Conservation (phyloP, 805 yeast species). For the Ogataea dorogensis region DNA sequence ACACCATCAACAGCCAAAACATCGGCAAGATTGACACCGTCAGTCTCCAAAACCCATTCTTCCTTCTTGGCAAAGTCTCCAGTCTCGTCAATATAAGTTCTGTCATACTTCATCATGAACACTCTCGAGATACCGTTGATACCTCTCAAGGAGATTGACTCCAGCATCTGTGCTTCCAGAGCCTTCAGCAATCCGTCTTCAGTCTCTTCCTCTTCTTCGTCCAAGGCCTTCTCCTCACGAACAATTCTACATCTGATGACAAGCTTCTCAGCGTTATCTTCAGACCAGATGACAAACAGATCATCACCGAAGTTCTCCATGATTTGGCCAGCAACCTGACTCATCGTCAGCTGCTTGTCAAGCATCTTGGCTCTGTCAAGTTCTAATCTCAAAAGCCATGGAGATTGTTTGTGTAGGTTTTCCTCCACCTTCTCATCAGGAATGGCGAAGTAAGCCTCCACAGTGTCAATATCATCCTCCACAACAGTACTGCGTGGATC, state of each 20-base stretch:
- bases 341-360: slow-evolving; percentile 96
- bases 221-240: slow-evolving; percentile 90
- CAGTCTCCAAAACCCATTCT: slow-evolving; percentile 99
- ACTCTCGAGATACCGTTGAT: slow-evolving; percentile 90
- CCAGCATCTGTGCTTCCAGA: slow-evolving; percentile 94
- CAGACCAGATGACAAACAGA: slow-evolving; percentile 97
- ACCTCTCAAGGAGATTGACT: slow-evolving; percentile 93
- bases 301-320: slow-evolving; percentile 92
- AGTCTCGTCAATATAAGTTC: slow-evolving; percentile 65
- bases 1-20: slow-evolving; percentile 96
- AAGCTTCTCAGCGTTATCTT: slow-evolving; percentile 96
- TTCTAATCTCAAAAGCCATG: slow-evolving; percentile 96
- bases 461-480: slow-evolving; percentile 95
- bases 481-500: slow-evolving; percentile 97
- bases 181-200: slow-evolving; percentile 96
- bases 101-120: slow-evolving; percentile 83
- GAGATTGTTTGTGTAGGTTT: slow-evolving; percentile 90
- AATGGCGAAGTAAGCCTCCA: slow-evolving; percentile 94
- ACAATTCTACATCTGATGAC: slow-evolving; percentile 97
- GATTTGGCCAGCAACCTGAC: slow-evolving; percentile 95
- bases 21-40: slow-evolving; percentile 93
- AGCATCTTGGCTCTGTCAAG: slow-evolving; percentile 98
- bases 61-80: slow-evolving; percentile 89
- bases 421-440: slow-evolving; percentile 98
- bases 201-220: slow-evolving; percentile 91